Percentiles rank a stretch among this genome's conserved stretches.
Conservation (phyloP, 2,329 filamentous ascomycete genomes). For the Aureobasidium leucospermi region DNA sequence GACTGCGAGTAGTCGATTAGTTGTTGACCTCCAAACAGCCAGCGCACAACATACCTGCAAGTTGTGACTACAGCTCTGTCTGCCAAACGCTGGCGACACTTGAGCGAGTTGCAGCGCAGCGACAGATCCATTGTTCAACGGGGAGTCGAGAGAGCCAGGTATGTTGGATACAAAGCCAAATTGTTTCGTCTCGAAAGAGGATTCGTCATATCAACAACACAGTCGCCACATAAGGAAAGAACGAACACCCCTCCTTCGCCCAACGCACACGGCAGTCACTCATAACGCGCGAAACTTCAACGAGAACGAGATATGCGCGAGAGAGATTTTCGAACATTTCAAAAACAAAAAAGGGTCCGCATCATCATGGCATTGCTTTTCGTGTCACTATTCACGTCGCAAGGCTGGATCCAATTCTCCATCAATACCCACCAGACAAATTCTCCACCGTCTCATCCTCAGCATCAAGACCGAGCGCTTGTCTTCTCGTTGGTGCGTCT, state of each 20-base stretch:
- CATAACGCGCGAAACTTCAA: no score
- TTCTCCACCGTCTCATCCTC: neutral
- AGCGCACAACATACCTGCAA: slow-evolving; percentile 57
- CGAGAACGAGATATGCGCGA: no score
- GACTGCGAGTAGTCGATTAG: slow-evolving; percentile 42
- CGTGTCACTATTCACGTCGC: no score
- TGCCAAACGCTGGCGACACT: slow-evolving; percentile 62
- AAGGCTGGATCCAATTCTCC: no score
- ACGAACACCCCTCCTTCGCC: neutral
- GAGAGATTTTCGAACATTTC: no score
- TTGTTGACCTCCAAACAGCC: neutral
- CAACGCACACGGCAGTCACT: no score
- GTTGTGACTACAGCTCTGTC: slow-evolving; percentile 77
- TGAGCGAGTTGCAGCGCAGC: slow-evolving; percentile 72
- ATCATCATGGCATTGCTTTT: no score
- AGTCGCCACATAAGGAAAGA: neutral
- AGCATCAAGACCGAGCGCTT: slow-evolving; percentile 55
- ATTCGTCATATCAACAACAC: no score
- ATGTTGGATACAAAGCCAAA: neutral
- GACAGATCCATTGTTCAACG: slow-evolving; percentile 57
- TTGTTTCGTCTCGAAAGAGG: neutral
- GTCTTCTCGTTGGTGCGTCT: slow-evolving; percentile 56
- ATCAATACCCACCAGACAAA: neutral
- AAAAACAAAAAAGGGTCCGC: no score
- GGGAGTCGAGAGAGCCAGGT: neutral